These are phyloP conservation scores for Datisca glomerata DNA, from an alignment of 306 rosid genomes.

Conservation along the genomic window DNA sequence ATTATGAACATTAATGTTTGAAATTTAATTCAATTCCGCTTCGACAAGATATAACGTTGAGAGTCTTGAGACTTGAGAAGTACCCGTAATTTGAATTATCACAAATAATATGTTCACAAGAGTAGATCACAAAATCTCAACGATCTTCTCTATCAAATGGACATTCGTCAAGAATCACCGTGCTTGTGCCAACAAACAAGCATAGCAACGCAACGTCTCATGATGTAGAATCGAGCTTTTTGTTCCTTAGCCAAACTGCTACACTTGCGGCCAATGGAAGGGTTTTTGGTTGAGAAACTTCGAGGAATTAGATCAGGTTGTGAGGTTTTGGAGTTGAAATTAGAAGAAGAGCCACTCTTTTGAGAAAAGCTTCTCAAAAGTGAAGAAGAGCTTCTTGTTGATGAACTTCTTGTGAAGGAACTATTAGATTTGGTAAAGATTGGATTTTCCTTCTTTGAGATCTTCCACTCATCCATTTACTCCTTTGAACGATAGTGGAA, in stretches of 20 bases:
- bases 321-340: not conserved
- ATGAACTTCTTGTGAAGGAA: slow-evolving; percentile 51
- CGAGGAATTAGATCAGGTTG: slow-evolving; percentile 26
- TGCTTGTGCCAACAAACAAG: slow-evolving; percentile 97
- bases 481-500: slow-evolving; percentile 2
- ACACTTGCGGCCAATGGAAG: slow-evolving; percentile 50
- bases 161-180: slow-evolving; percentile 29
- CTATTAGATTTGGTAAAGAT: slow-evolving; percentile 22
- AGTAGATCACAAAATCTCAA: too few relatives aligned
- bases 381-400: slow-evolving; percentile 49
- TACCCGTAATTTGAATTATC: too few relatives aligned
- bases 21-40: too few relatives aligned
- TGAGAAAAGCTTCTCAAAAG: slow-evolving; percentile 57
- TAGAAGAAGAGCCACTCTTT: slow-evolving; percentile 3
- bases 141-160: too few relatives aligned
- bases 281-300: slow-evolving; percentile 54
- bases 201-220: slow-evolving; percentile 93
- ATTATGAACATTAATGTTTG: too few relatives aligned
- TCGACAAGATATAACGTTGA: too few relatives aligned
- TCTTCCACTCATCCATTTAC: slow-evolving; percentile 73
- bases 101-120: too few relatives aligned
- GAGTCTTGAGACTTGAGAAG: too few relatives aligned
- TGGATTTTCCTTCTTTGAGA: slow-evolving; percentile 61
- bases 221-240: slow-evolving; percentile 88
- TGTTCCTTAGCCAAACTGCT: slow-evolving; percentile 80